phyloP scores from a whole-genome alignment of 148 eudicot species.

The Spergularia bocconei region DNA sequence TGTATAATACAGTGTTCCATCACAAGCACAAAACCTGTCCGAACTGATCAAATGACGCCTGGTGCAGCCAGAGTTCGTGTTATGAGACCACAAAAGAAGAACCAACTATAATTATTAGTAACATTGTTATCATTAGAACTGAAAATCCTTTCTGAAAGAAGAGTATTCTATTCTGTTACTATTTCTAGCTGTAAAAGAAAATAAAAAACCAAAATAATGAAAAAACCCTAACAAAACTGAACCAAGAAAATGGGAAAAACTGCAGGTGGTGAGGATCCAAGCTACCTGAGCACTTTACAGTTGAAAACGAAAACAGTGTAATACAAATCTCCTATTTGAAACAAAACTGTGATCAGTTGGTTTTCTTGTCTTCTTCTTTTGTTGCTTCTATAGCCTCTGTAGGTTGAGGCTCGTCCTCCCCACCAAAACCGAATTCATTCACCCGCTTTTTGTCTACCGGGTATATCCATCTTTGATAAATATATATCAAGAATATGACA shows the following conservation, averaged over 20 bases:
- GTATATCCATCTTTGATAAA: constrained; percentile 91
- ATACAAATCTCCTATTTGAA: constrained; percentile 20
- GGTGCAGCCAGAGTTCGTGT: no score
- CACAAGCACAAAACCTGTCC: no score
- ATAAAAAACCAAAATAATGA: neutral
- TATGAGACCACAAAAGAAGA: no score
- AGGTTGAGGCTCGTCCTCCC: constrained; percentile 64
- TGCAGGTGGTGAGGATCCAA: constrained; percentile 9
- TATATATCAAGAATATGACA: constrained; percentile 82
- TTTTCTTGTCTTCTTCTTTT: constrained; percentile 80
- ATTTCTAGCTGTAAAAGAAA: neutral
- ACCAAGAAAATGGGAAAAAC: constrained; percentile 1
- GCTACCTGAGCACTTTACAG: constrained; percentile 36
- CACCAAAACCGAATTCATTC: constrained; percentile 91
- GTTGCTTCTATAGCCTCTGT: constrained; percentile 35
- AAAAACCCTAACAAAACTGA: neutral
- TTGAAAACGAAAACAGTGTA: constrained; percentile 3
- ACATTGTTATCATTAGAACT: neutral
- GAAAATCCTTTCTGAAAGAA: neutral
- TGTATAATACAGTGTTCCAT: no score
- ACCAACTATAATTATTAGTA: neutral
- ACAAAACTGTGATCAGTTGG: constrained; percentile 52
- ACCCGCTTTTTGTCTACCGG: constrained; percentile 93
- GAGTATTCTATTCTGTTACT: constrained; percentile 5
- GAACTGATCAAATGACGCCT: no score